Evolutionary conservation across 108 stramenopile species (phyloP).

Genomic region (Nitzschia sp.): DNA sequence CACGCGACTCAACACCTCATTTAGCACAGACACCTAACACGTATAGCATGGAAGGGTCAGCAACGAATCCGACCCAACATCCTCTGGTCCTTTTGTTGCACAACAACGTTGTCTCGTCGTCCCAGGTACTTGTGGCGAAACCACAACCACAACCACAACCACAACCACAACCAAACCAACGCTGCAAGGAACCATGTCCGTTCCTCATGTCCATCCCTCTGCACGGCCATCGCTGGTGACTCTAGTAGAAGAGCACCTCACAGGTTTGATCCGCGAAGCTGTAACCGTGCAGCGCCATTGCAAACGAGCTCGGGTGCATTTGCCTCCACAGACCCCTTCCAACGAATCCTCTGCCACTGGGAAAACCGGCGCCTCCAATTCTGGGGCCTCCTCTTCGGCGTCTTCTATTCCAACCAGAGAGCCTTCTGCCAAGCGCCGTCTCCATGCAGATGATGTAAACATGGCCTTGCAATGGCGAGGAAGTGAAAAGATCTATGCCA

Average conservation of each 20-base stretch:
- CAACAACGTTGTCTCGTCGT: too few species aligned
- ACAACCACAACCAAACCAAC: not conserved
- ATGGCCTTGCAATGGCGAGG: conserved; percentile 77
- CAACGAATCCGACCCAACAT: too few species aligned
- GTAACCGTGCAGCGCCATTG: conserved; percentile 73
- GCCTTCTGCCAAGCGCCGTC: conserved; percentile 39
- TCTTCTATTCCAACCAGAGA: conserved; percentile 7
- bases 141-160: too few species aligned
- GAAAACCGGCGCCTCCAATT: not conserved
- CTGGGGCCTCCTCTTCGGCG: not conserved
- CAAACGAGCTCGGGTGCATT: conserved; percentile 59
- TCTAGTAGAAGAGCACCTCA: conserved; percentile 73
- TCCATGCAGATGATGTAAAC: conserved; percentile 87
- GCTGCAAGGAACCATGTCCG: conserved; percentile 5
- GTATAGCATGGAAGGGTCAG: too few species aligned
- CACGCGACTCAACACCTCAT: too few species aligned
- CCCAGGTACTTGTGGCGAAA: too few species aligned
- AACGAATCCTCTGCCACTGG: conserved; percentile 9
- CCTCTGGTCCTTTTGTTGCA: too few species aligned
- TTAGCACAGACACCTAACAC: too few species aligned
- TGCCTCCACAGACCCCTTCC: conserved; percentile 8
- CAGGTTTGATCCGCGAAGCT: conserved; percentile 68
- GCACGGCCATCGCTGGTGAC: conserved; percentile 39
- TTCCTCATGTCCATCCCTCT: conserved; percentile 16
- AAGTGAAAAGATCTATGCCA: conserved; percentile 74